These are phyloP conservation scores for Citrus sp. DNA, from an alignment of 345 rosid genomes.

Conservation along the genomic window DNA sequence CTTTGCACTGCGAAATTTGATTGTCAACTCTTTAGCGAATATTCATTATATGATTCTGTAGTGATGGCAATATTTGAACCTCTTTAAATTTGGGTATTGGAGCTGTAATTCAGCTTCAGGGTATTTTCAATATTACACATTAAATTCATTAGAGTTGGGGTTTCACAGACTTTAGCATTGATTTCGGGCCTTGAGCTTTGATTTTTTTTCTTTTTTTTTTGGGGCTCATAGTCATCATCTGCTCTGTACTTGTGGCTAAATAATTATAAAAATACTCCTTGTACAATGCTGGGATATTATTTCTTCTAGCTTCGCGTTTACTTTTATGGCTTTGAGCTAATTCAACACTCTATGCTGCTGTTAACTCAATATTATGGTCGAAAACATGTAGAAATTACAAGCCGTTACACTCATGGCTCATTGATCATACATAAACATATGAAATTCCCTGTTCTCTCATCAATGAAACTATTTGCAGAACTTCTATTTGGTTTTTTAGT, in stretches of 20 bases:
- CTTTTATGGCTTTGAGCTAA: not conserved
- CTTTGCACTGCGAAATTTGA: not conserved
- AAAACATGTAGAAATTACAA: not conserved
- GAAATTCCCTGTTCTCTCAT: not conserved
- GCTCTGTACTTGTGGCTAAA: too few relatives aligned
- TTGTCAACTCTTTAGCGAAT: not conserved
- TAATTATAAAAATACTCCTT: too few relatives aligned
- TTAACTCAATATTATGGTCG: not conserved
- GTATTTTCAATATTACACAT: not conserved
- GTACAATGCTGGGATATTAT: not conserved
- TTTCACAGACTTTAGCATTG: too few relatives aligned
- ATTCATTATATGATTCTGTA: not conserved
- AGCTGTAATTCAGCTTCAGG: not conserved
- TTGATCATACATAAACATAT: not conserved
- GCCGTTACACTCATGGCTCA: not conserved
- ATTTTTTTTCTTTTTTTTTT: not conserved
- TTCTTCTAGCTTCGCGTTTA: not conserved
- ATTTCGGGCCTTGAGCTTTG: not conserved
- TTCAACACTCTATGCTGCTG: not conserved
- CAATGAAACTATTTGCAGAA: not conserved
- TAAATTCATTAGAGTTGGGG: not conserved
- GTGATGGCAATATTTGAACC: not conserved
- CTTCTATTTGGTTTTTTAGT: not conserved
- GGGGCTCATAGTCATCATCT: not conserved
- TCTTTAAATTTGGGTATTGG: not conserved